Percentiles rank a stretch among this genome's conserved stretches.
Conservation (phyloP, 2,329 filamentous ascomycete genomes). For the Aspergillus persii region DNA sequence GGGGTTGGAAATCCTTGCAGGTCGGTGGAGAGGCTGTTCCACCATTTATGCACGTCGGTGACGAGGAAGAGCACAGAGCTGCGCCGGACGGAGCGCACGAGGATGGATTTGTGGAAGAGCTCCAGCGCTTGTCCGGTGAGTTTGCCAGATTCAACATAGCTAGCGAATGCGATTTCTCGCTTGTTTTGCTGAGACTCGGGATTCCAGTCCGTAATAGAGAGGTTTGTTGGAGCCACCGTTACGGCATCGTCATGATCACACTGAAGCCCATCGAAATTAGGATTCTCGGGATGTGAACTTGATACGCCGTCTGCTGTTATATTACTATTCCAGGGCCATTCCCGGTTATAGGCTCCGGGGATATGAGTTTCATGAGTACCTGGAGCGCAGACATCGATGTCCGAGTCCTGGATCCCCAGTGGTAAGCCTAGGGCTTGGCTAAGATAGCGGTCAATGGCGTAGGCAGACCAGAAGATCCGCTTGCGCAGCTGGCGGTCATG, state of each 20-base stretch:
- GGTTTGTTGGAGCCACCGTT: not conserved
- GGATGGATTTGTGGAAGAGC: constrained; percentile 43
- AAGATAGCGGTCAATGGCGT: constrained; percentile 43
- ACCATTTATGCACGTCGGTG: constrained; percentile 44
- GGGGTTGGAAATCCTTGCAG: constrained; percentile 20
- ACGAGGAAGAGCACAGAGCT: constrained; percentile 38
- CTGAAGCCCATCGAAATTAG: not conserved
- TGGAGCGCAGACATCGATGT: constrained; percentile 49
- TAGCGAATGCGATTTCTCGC: constrained; percentile 36
- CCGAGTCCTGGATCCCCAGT: constrained; percentile 42
- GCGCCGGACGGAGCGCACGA: constrained; percentile 39
- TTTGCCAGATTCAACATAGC: constrained; percentile 41
- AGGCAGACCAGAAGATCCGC: constrained; percentile 44
- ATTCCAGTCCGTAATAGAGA: not conserved
- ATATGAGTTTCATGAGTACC: constrained; percentile 41
- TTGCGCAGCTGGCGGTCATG: constrained; percentile 42
- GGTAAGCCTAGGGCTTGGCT: constrained; percentile 41
- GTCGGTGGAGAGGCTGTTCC: constrained; percentile 38
- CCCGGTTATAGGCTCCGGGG: constrained; percentile 14
- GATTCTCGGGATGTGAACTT: not conserved
- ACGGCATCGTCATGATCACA: not conserved
- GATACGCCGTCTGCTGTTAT: not conserved
- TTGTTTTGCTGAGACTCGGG: constrained; percentile 15
- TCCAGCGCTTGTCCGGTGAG: constrained; percentile 41
- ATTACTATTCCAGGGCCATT: not conserved